phyloP scores from a whole-genome alignment of 441 rosid species.

The Aquilaria agallochum region DNA sequence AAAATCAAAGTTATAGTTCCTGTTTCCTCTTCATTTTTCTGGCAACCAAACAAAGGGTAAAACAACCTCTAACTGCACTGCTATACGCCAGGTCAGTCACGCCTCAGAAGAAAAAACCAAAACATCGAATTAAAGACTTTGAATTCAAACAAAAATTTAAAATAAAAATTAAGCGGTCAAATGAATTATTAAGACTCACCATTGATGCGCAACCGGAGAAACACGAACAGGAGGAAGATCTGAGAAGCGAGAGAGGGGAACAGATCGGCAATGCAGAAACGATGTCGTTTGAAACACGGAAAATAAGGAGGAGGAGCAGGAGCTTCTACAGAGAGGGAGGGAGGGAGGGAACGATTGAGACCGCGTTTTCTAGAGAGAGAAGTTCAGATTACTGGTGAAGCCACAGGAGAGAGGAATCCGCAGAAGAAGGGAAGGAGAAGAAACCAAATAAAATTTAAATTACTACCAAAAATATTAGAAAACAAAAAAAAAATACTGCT shows the following conservation, averaged over 20 bases:
- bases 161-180: background rate
- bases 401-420: conserved; percentile 37
- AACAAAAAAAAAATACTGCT: conserved; percentile 31
- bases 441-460: conserved; percentile 33
- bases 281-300: conserved; percentile 18
- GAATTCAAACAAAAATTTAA: background rate
- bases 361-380: conserved; percentile 28
- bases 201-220: conserved; percentile 16
- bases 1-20: background rate
- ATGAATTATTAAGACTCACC: conserved; percentile 29
- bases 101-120: conserved; percentile 1
- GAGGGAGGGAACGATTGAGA: conserved; percentile 1
- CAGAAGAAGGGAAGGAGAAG: conserved; percentile 48
- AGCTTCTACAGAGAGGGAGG: no score
- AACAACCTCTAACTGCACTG: conserved; percentile 32
- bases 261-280: conserved; percentile 31
- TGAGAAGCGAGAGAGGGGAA: conserved; percentile 13
- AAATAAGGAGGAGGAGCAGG: background rate
- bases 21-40: conserved; percentile 14
- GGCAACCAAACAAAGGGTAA: conserved; percentile 21
- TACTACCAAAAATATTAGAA: conserved; percentile 3
- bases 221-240: conserved; percentile 20
- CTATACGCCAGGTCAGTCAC: conserved; percentile 10
- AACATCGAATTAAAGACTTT: background rate
- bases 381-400: conserved; percentile 38